A percentile compares a stretch with the other conserved stretches of the same genome.
phyloP scores from a whole-genome alignment of 2,329 filamentous ascomycete genomes.

The Hymenoscyphus fraxineus region DNA sequence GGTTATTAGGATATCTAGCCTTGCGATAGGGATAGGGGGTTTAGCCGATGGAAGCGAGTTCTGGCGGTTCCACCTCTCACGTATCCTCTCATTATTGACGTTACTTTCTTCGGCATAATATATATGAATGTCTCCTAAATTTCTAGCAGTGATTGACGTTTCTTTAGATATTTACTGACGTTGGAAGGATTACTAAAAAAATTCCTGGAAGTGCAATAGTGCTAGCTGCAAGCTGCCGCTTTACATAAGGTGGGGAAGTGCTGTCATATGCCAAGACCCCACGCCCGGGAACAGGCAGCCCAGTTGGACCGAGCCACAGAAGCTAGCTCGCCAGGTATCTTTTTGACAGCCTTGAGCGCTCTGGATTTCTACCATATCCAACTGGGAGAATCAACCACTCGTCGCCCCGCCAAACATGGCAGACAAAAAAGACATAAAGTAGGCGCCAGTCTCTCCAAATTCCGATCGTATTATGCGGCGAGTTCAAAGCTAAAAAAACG shows the following conservation, averaged over 20 bases:
- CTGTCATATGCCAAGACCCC: not conserved
- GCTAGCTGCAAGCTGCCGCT: too few species aligned
- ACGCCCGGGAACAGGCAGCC: not conserved
- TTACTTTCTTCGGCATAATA: too few species aligned
- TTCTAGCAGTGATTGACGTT: too few species aligned
- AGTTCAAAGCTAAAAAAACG: slow-evolving; percentile 14
- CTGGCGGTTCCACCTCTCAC: too few species aligned
- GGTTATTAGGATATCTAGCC: not conserved
- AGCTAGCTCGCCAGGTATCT: not conserved
- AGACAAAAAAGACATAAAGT: slow-evolving; percentile 28
- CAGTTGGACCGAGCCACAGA: not conserved
- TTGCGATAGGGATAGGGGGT: not conserved
- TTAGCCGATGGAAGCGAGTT: too few species aligned
- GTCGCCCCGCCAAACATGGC: slow-evolving; percentile 25
- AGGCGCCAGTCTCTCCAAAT: slow-evolving; percentile 7
- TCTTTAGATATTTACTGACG: too few species aligned
- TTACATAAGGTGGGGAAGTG: not conserved
- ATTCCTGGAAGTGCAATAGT: too few species aligned
- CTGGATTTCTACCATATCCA: not conserved
- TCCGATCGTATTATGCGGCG: not conserved
- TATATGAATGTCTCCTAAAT: too few species aligned
- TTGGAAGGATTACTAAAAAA: too few species aligned
- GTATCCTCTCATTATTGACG: too few species aligned
- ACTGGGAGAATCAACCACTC: slow-evolving; percentile 5
- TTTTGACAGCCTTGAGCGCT: slow-evolving; percentile 5